Evolutionary conservation across 169 alveolate species (phyloP).

Genomic region (Babesia ovata): DNA sequence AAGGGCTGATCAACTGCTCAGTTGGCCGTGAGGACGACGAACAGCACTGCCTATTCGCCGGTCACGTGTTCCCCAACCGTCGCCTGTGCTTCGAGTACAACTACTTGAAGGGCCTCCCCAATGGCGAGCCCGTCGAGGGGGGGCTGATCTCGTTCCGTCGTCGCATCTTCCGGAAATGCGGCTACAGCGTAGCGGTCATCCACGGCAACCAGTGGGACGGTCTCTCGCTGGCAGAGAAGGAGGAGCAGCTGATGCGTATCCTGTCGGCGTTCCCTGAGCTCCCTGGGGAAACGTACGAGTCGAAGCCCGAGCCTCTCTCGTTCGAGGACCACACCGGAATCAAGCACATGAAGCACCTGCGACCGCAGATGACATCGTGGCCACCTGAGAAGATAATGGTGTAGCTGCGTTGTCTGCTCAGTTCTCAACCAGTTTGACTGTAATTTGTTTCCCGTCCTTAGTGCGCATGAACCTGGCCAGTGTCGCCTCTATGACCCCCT

Average conservation of each 20-base stretch:
- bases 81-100: constrained; percentile 83
- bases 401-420: constrained; percentile 22
- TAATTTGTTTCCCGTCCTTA: constrained; percentile 66
- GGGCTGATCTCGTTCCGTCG: constrained; percentile 78
- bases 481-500: constrained; percentile 73
- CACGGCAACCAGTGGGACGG: constrained; percentile 81
- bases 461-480: constrained; percentile 66
- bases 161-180: constrained; percentile 78
- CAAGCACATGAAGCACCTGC: constrained; percentile 74
- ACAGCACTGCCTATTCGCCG: constrained; percentile 84
- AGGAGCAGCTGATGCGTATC: constrained; percentile 74
- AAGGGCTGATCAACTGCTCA: constrained; percentile 81
- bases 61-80: constrained; percentile 79
- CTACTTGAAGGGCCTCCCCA: constrained; percentile 75
- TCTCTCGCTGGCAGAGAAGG: constrained; percentile 74
- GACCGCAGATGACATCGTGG: constrained; percentile 81
- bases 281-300: constrained; percentile 35
- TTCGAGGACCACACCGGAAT: constrained; percentile 53
- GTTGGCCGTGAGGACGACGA: constrained; percentile 84
- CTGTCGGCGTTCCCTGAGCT: constrained; percentile 57
- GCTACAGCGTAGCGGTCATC: constrained; percentile 78
- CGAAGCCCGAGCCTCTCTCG: constrained; percentile 60
- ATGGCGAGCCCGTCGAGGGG: constrained; percentile 74
- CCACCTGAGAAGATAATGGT: constrained; percentile 83
- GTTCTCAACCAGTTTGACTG: constrained; percentile 71